These are phyloP conservation scores for Volvox carteri DNA, from an alignment of 163 green algal genomes.

Conservation along the genomic window DNA sequence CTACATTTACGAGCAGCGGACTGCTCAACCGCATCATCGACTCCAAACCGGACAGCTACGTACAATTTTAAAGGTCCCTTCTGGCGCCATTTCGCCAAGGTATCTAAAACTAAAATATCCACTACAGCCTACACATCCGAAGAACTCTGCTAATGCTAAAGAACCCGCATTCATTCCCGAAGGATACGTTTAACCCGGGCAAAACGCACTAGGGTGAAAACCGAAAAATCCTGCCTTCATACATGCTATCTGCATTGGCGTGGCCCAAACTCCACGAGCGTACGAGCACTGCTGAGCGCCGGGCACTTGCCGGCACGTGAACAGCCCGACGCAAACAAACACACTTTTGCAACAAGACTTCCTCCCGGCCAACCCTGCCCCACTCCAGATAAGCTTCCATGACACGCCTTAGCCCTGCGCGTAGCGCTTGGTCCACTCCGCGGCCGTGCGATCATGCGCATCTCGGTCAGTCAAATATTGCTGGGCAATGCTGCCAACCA, in stretches of 20 bases:
- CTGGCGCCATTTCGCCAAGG: too few relatives aligned
- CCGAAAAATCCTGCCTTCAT: too few relatives aligned
- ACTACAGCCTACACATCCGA: too few relatives aligned
- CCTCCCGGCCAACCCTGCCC: not conserved
- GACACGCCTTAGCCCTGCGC: constrained; percentile 74
- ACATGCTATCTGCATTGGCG: not conserved
- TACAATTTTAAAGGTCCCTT: too few relatives aligned
- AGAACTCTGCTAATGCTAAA: too few relatives aligned
- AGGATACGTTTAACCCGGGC: too few relatives aligned
- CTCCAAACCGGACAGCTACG: too few relatives aligned
- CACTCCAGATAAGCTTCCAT: not conserved
- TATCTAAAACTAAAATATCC: too few relatives aligned
- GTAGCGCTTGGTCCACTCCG: constrained; percentile 94
- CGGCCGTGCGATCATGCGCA: constrained; percentile 91
- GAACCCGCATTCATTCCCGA: too few relatives aligned
- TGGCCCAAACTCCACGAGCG: not conserved
- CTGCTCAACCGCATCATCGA: too few relatives aligned
- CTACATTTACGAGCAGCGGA: too few relatives aligned
- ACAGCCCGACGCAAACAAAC: not conserved
- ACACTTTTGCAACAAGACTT: not conserved
- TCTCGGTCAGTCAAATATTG: constrained; percentile 88
- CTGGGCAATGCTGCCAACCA: constrained; percentile 95
- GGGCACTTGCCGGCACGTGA: not conserved
- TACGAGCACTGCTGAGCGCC: not conserved
- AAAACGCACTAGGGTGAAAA: too few relatives aligned